Percentiles rank a stretch among this genome's conserved stretches.
phyloP scores from a whole-genome alignment of 495 filamentous ascomycete species.

The Hamigera avellanea region DNA sequence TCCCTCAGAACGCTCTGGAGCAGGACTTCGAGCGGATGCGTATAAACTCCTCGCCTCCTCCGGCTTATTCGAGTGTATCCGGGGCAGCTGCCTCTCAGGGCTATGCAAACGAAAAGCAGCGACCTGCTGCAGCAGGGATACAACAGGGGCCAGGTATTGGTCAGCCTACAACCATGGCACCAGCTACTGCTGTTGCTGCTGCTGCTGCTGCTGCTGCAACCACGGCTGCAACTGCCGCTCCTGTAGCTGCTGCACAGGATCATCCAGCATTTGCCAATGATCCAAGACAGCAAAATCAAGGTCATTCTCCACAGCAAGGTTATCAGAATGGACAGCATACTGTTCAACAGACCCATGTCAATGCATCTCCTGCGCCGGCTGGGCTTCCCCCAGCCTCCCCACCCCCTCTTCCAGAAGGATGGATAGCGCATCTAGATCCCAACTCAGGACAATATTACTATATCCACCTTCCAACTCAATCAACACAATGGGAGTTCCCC shows the following conservation, averaged over 20 bases:
- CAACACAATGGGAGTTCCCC: slow-evolving; percentile 97
- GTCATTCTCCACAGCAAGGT: slow-evolving; percentile 27
- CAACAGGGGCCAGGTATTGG: slow-evolving; percentile 11
- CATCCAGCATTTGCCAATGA: slow-evolving; percentile 90
- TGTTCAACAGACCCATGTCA: slow-evolving; percentile 23
- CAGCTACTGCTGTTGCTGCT: slow-evolving; percentile 22
- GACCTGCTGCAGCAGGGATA: slow-evolving; percentile 19
- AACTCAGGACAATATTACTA: slow-evolving; percentile 98
- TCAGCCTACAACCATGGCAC: slow-evolving; percentile 15
- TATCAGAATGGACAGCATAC: slow-evolving; percentile 25
- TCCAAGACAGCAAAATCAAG: slow-evolving; percentile 35
- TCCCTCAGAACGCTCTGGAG: slow-evolving; percentile 54
- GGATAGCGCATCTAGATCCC: slow-evolving; percentile 94
- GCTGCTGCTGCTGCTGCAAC: slow-evolving; percentile 3
- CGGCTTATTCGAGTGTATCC: slow-evolving; percentile 78
- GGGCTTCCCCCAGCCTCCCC: slow-evolving; percentile 64
- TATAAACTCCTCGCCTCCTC: slow-evolving; percentile 72
- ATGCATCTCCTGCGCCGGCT: slow-evolving; percentile 37
- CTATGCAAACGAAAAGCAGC: slow-evolving; percentile 73
- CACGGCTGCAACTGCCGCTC: slow-evolving; percentile 12
- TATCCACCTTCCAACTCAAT: slow-evolving; percentile 90
- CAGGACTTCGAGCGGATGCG: slow-evolving; percentile 84
- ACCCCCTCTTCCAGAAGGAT: slow-evolving; percentile 89
- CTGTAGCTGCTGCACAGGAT: slow-evolving; percentile 38
- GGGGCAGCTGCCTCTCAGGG: slow-evolving; percentile 37